phyloP scores from a whole-genome alignment of 768 basidiomycete species.

The Epithele typhae region DNA sequence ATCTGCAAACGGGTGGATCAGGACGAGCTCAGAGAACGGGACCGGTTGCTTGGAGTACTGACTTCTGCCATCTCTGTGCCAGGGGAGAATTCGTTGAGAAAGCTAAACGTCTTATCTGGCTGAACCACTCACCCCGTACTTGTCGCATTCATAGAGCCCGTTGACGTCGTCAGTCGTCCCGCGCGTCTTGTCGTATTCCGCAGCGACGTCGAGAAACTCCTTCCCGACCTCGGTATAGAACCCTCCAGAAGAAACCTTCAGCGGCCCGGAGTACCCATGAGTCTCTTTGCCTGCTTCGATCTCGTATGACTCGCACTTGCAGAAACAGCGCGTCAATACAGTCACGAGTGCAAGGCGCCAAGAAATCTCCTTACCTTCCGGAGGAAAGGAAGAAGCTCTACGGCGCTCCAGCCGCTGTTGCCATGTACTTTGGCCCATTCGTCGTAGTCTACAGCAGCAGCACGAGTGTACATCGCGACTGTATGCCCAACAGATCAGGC shows the following conservation, averaged over 20 bases:
- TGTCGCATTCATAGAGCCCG: too few relatives aligned
- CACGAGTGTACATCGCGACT: conserved; percentile 50
- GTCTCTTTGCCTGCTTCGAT: conserved; percentile 21
- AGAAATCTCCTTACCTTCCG: conserved; percentile 32
- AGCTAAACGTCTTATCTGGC: not conserved
- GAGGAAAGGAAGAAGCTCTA: conserved; percentile 51
- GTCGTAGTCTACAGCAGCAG: conserved; percentile 60
- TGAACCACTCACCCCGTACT: not conserved
- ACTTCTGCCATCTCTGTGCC: too few relatives aligned
- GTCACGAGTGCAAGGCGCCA: not conserved
- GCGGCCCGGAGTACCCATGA: conserved; percentile 32
- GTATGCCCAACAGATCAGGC: not conserved
- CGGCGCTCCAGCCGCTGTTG: conserved; percentile 60
- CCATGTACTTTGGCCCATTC: conserved; percentile 49
- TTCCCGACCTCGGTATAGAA: conserved; percentile 36
- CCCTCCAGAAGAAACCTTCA: conserved; percentile 38
- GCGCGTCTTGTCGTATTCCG: conserved; percentile 37
- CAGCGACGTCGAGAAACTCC: conserved; percentile 44
- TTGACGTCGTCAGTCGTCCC: not conserved
- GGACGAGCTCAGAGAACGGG: not conserved
- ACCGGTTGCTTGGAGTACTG: too few relatives aligned
- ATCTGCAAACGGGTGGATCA: conserved; percentile 18
- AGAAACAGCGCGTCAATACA: too few relatives aligned
- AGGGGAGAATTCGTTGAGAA: not conserved
- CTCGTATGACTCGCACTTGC: conserved; percentile 32